These are phyloP conservation scores for Chimonanthus praecox DNA, from an alignment of 164 flowering plant species.

Conservation along the genomic window DNA sequence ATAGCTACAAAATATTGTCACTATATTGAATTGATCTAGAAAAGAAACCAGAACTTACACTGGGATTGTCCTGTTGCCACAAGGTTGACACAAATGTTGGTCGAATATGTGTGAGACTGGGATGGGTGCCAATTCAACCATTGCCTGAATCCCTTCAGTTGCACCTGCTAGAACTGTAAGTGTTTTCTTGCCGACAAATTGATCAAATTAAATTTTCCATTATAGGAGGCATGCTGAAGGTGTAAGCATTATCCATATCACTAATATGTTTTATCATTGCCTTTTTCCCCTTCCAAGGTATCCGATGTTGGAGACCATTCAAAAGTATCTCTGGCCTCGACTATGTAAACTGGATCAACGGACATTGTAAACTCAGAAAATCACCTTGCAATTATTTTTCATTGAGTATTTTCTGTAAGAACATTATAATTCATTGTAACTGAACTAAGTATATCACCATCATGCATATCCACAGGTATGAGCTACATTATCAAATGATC, in stretches of 20 bases:
- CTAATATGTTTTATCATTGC: not conserved
- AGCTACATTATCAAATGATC: constrained; percentile 86
- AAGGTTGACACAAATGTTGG: constrained; percentile 96
- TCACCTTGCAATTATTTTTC: not conserved
- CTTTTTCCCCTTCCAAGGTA: constrained; percentile 34
- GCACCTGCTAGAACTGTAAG: constrained; percentile 72
- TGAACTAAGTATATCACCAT: constrained; percentile 13
- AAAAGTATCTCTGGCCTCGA: constrained; percentile 87
- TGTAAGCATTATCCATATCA: not conserved
- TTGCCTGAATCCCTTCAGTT: constrained; percentile 64
- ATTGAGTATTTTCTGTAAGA: not conserved
- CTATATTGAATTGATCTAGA: not conserved
- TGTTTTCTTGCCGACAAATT: not conserved
- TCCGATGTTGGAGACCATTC: constrained; percentile 64
- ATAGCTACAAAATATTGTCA: not conserved
- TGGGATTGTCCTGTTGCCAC: not conserved
- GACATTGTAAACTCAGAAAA: constrained; percentile 47
- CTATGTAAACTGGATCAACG: constrained; percentile 58
- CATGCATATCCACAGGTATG: constrained; percentile 49
- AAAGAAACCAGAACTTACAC: constrained; percentile 1
- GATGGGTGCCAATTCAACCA: constrained; percentile 93
- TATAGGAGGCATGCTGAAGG: constrained; percentile 7
- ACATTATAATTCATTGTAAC: not conserved
- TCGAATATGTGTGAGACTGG: constrained; percentile 77
- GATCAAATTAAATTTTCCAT: constrained; percentile 3